Evolutionary conservation across 2,329 filamentous ascomycete species (phyloP), one percentile per base, ranked within the genome.

Genomic region (Metarhizium sp.): DNA sequence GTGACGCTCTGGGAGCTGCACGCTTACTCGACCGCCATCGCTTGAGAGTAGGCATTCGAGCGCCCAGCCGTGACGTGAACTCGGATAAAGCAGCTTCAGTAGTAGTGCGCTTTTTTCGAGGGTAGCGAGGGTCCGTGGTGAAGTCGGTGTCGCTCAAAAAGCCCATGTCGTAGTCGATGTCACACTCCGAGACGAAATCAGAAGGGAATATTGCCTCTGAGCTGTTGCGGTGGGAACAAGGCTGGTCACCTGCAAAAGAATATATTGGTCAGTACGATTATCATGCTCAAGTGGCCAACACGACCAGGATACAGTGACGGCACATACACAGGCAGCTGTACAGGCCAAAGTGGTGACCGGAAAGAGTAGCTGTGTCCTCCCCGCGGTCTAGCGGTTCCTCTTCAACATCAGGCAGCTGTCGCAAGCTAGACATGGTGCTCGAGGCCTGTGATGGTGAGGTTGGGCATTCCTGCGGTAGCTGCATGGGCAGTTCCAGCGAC

Each of bases 321-420:
- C n/a, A 83, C 87, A 72, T 84, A 92, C 89, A 90, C 64, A 90
- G 79, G 70, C 88, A 92, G 64, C 84, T 78, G 63, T 84, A 84
- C 46, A 84, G 73, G 49, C 75, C 74, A 57, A 75, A 73, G 25
- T 25, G 25, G 29, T 70, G 66, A 30, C 71, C 57, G 36, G 50
- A 54, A 55, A 55, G 46, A 49, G 56, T 55, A 25, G 56, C 57
- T 29, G 45, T 75, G 53, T 79, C 78, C 32, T 85, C 81, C 25
- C 87, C 87, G 54, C 79, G 80, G 67, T 92, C 87, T 46, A 84
- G 72, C 2, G 87, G 85, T 64, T 95, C 91, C 69, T 96, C 92
- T 64, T 91, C 82, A 20, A 96, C 87, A 64, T 94, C 88, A 16
- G 90, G 87, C 59, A 96, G 76, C 53, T 78, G 79, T 58, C 82